phyloP scores from a whole-genome alignment of 768 basidiomycete species.

The Tubosaeta sp. region DNA sequence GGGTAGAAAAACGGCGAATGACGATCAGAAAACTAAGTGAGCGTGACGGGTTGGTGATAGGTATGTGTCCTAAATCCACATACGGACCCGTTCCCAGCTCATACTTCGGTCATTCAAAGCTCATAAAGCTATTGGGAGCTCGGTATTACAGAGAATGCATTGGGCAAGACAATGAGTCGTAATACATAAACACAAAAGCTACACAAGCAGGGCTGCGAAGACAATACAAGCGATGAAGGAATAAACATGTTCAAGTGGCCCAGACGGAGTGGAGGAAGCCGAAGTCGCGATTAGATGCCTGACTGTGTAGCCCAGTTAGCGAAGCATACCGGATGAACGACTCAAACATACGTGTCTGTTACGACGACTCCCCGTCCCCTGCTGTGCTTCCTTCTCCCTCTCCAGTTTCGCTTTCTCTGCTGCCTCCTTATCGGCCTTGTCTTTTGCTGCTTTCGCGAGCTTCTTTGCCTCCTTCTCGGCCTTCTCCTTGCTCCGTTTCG shows the following conservation, averaged over 20 bases:
- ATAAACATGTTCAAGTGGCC: slow-evolving; percentile 7
- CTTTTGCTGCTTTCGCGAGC: background rate
- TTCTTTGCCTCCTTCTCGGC: background rate
- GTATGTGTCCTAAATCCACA: slow-evolving; percentile 26
- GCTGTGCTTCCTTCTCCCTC: background rate
- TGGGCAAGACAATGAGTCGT: background rate
- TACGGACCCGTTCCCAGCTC: background rate
- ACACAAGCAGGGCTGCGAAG: background rate
- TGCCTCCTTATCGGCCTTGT: background rate
- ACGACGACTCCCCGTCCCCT: background rate
- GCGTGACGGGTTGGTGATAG: slow-evolving; percentile 33
- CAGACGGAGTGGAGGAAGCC: background rate
- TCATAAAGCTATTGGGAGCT: background rate
- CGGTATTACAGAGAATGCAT: background rate
- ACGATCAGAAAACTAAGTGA: slow-evolving; percentile 31
- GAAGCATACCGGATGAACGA: background rate
- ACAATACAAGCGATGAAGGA: slow-evolving; percentile 7
- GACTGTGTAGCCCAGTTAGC: background rate
- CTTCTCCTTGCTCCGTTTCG: background rate
- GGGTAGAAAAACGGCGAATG: slow-evolving; percentile 32
- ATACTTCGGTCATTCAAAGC: background rate
- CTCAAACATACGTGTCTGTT: slow-evolving; percentile 3
- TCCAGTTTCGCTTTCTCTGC: background rate
- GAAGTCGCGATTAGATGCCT: background rate
- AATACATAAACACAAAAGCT: slow-evolving; percentile 2